Conservation (phyloP, 2,329 filamentous ascomycete genomes). For the Aureobasidium sp. region DNA sequence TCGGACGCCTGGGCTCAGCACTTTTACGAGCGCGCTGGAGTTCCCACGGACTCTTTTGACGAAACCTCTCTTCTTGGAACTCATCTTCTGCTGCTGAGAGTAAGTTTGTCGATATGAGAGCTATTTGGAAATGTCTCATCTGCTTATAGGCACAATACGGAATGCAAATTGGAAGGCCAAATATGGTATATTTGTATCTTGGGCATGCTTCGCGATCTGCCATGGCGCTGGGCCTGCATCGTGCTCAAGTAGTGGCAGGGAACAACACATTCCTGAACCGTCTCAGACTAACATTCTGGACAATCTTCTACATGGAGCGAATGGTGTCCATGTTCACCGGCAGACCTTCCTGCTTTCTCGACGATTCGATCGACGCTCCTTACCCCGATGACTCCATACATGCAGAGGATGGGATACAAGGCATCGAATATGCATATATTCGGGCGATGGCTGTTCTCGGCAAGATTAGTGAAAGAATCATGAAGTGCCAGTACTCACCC, state of each 20-base stretch:
- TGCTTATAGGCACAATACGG: background rate
- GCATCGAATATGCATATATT: slow-evolving; percentile 4
- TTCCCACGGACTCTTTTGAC: slow-evolving; percentile 4
- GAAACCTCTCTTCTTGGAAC: slow-evolving; percentile 6
- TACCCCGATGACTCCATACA: background rate
- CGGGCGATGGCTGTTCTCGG: slow-evolving; percentile 1
- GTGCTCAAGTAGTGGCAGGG: background rate
- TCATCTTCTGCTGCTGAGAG: slow-evolving; percentile 3
- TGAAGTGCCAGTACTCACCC: background rate
- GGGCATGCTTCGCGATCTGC: slow-evolving; percentile 8
- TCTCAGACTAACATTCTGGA: slow-evolving; percentile 4
- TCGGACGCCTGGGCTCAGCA: slow-evolving; percentile 2
- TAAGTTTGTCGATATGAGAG: background rate
- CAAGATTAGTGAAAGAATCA: slow-evolving; percentile 1
- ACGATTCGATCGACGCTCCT: slow-evolving; percentile 2
- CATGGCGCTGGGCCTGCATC: slow-evolving; percentile 12
- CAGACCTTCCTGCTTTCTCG: background rate
- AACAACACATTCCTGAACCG: background rate
- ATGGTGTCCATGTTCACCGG: slow-evolving; percentile 5
- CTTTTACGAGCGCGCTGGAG: slow-evolving; percentile 4
- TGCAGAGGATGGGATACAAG: background rate
- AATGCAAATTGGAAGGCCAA: slow-evolving; percentile 9
- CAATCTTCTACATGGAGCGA: slow-evolving; percentile 8
- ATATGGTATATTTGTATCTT: slow-evolving; percentile 4
- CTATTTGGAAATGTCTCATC: background rate